Percentiles rank a stretch among this genome's conserved stretches.
phyloP scores from a whole-genome alignment of 257 asterid genomes.

The Pogostemon cablin region DNA sequence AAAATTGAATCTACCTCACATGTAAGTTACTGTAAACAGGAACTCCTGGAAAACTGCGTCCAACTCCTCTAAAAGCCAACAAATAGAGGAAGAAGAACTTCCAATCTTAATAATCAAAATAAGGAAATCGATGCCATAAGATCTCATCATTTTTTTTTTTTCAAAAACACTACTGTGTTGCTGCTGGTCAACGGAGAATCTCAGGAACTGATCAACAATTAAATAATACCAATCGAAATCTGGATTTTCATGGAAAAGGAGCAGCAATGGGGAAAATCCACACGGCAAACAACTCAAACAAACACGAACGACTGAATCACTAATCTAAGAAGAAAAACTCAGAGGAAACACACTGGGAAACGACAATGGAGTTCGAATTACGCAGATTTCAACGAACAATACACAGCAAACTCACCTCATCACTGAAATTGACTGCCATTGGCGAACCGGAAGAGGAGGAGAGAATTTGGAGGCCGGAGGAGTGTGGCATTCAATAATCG shows the following conservation, averaged over 20 bases:
- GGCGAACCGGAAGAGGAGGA: conserved; percentile 23
- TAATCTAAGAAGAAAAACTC: not conserved
- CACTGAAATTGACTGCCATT: conserved; percentile 45
- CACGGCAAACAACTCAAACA: conserved; percentile 14
- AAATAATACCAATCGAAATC: too few species aligned
- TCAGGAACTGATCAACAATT: not conserved
- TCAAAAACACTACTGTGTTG: not conserved
- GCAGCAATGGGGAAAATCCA: conserved; percentile 24
- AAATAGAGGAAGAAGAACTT: not conserved
- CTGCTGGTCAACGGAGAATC: not conserved
- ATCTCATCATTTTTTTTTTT: not conserved
- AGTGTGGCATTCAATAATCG: conserved; percentile 16
- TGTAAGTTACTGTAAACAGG: conserved; percentile 5
- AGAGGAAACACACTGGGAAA: not conserved
- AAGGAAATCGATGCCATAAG: not conserved
- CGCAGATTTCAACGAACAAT: not conserved
- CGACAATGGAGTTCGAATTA: conserved; percentile 23
- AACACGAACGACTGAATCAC: conserved; percentile 23
- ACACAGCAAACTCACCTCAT: conserved; percentile 31
- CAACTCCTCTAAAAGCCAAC: not conserved
- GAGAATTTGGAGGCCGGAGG: not conserved
- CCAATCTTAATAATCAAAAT: not conserved
- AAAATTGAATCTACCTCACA: conserved; percentile 22
- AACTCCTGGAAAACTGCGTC: conserved; percentile 7
- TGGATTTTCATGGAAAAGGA: not conserved